Base-by-base conservation (phyloP, 1,139 yeast genomes). In the Hemisphaericaspora xylofermentans region DNA sequence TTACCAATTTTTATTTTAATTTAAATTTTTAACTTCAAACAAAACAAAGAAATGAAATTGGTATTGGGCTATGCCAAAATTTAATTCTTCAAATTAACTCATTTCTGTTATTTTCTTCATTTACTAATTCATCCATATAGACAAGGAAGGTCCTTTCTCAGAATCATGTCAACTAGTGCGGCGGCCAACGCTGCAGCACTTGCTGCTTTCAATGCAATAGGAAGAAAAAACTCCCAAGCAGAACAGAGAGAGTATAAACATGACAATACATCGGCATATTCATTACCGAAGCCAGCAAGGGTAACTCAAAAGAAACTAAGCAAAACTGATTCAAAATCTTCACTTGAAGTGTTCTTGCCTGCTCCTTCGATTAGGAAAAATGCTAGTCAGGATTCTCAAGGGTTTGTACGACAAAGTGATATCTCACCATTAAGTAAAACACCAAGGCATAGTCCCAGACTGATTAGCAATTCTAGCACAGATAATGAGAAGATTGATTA, bases 171-270 rank as follows among this genome's bases (percentile, higher is more conserved):
- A 18, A 35, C 25, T 25, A 42, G 32, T 15, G 45, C 45, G 40
- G 57, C 60, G 41, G 61, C 58, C 13, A 61, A 63, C 35, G 65
- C 67, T 2, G 69, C 69, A n/a, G 69, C 69, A 3, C 44, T 62
- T 47, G 68, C 68, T 3, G 69, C 69, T 2, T 63, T 63, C 42
- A 62, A 56, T 35, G 55, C 58, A 8, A 38, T 44, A 6, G 49
- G 46, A 24, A 50, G 45, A 33, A 48, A 50, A 30, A 53, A 51
- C 8, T 37, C 32, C 3, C 21, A 36, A 6, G 6, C 33, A 2
- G 26, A 24, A 19, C 36, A 37, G 10, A 28, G 31, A 24, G 34
- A 16, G 7, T 36, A 28, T 14, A 9, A n/a, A 13, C 17, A 10
- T 14, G 34, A 36, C 17, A 36, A 32, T 10, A 19, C 13, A 16